These are phyloP conservation scores for Mimosa bimucronata DNA, from an alignment of 306 rosid species.

Conservation along the genomic window DNA sequence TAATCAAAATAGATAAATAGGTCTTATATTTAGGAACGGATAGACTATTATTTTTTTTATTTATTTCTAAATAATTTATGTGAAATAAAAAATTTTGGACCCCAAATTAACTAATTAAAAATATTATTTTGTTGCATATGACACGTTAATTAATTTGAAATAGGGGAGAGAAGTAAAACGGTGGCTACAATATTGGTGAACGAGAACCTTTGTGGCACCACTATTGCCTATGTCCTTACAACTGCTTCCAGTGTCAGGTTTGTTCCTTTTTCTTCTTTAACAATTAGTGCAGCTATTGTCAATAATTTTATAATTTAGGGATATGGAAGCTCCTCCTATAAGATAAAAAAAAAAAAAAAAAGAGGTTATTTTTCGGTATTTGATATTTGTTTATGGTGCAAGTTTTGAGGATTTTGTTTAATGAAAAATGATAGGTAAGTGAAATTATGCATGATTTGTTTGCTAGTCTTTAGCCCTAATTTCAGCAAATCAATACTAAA, in stretches of 20 bases:
- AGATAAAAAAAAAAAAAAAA: too few relatives aligned
- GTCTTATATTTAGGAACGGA: too few relatives aligned
- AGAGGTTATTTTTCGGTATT: not conserved
- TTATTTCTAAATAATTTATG: not conserved
- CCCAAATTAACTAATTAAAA: not conserved
- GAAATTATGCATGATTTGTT: not conserved
- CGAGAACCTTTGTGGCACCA: not conserved
- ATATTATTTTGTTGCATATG: not conserved
- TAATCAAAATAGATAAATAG: too few relatives aligned
- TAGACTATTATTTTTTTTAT: not conserved
- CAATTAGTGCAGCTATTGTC: too few relatives aligned
- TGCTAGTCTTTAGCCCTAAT: not conserved
- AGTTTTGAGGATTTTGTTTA: not conserved
- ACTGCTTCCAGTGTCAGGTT: conserved; percentile 17
- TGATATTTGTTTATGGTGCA: not conserved
- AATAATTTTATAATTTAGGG: too few relatives aligned
- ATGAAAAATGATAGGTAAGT: not conserved
- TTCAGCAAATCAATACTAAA: not conserved
- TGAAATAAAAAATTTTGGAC: not conserved
- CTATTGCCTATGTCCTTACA: conserved; percentile 8
- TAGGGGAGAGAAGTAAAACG: not conserved
- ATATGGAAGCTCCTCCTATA: too few relatives aligned
- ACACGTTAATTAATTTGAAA: not conserved
- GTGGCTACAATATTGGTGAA: not conserved
- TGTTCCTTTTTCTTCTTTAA: too few relatives aligned